These are phyloP conservation scores for Fusarium lyarnte DNA, from an alignment of 2,329 filamentous ascomycete genomes.

Conservation along the genomic window DNA sequence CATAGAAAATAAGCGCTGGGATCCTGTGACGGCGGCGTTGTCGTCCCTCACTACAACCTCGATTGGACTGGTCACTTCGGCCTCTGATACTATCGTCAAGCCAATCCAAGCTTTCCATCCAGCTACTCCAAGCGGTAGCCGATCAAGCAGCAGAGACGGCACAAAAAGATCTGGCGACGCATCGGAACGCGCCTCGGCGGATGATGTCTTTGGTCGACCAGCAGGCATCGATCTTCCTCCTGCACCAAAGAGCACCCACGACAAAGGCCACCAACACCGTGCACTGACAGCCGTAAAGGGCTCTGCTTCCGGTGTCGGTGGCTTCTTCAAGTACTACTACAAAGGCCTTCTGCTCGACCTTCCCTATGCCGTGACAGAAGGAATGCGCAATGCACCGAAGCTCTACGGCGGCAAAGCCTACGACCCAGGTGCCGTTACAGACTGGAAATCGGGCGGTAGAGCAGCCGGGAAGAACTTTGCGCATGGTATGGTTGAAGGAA, in stretches of 20 bases:
- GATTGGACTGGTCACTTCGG: slow-evolving; percentile 10
- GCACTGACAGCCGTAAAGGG: slow-evolving; percentile 21
- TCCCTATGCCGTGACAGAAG: slow-evolving; percentile 34
- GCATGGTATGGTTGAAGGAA: slow-evolving; percentile 12
- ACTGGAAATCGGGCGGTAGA: slow-evolving; percentile 12
- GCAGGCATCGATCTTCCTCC: not conserved
- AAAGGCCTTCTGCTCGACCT: slow-evolving; percentile 15
- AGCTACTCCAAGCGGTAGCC: not conserved
- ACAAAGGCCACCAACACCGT: not conserved
- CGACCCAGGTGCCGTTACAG: slow-evolving; percentile 7
- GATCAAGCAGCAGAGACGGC: not conserved
- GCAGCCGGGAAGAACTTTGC: slow-evolving; percentile 16
- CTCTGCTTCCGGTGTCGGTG: slow-evolving; percentile 6
- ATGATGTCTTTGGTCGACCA: not conserved
- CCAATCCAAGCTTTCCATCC: slow-evolving; percentile 3
- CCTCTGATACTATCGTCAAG: slow-evolving; percentile 19
- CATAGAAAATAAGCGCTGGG: slow-evolving; percentile 32
- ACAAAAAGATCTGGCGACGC: rapidly evolving
- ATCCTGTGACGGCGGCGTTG: slow-evolving; percentile 22
- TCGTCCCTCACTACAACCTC: slow-evolving; percentile 15
- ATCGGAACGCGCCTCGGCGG: rapidly evolving
- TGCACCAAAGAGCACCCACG: not conserved
- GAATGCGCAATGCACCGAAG: slow-evolving; percentile 23
- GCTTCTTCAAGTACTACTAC: slow-evolving; percentile 31
- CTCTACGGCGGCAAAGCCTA: slow-evolving; percentile 20